phyloP scores from a whole-genome alignment of 2,329 filamentous ascomycete species.

The Aspergillus latus region DNA sequence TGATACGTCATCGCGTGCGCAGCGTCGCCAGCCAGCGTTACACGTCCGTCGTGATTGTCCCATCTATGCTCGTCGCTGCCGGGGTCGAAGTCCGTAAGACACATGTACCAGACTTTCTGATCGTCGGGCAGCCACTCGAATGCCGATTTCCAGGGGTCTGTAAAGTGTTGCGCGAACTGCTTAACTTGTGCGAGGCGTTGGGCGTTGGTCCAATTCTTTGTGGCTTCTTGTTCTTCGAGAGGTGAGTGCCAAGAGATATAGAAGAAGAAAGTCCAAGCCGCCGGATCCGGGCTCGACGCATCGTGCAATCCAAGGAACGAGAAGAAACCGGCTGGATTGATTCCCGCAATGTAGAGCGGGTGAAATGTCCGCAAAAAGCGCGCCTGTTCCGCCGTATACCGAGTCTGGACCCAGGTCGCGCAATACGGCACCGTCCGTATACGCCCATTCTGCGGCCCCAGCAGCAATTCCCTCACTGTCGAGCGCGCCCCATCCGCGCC shows the following conservation, averaged over 20 bases:
- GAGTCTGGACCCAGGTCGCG: slow-evolving; percentile 48
- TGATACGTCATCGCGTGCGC: slow-evolving; percentile 62
- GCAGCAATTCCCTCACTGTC: slow-evolving; percentile 24
- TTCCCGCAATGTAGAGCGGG: slow-evolving; percentile 44
- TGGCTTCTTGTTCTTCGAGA: slow-evolving; percentile 39
- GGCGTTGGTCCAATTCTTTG: slow-evolving; percentile 18
- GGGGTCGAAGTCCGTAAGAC: slow-evolving; percentile 20
- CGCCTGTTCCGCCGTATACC: slow-evolving; percentile 44
- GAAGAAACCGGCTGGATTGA: slow-evolving; percentile 48
- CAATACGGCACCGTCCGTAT: slow-evolving; percentile 45
- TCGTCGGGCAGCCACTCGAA: slow-evolving; percentile 24
- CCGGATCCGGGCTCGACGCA: slow-evolving; percentile 25
- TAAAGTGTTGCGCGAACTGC: slow-evolving; percentile 38
- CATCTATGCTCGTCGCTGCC: slow-evolving; percentile 14
- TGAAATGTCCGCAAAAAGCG: slow-evolving; percentile 47
- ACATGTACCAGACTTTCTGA: slow-evolving; percentile 22
- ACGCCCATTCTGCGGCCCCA: slow-evolving; percentile 30
- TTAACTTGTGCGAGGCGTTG: slow-evolving; percentile 37
- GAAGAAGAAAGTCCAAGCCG: slow-evolving; percentile 42
- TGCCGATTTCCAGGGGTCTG: slow-evolving; percentile 47
- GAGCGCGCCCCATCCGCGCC: slow-evolving; percentile 31
- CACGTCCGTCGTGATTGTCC: slow-evolving; percentile 32
- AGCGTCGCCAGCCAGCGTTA: slow-evolving; percentile 58
- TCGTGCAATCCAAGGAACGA: slow-evolving; percentile 46
- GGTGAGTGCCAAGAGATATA: slow-evolving; percentile 49